phyloP scores from a whole-genome alignment of 2,329 filamentous ascomycete species.

The Tolypocladium cylindrosporum region DNA sequence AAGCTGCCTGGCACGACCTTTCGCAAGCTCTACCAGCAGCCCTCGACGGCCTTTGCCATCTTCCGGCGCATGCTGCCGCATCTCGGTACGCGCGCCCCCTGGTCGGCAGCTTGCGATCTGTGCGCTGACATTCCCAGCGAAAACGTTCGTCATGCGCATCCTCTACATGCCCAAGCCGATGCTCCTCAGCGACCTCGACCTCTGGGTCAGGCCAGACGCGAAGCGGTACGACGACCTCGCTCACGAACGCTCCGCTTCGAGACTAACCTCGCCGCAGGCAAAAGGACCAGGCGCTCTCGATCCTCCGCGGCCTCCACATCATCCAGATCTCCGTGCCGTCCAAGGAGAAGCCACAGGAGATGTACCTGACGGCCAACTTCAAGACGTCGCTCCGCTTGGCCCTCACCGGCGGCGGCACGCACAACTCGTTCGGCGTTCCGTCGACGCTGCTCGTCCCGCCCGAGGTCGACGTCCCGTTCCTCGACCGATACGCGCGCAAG shows the following conservation, averaged over 20 bases:
- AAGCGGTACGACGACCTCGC: slow-evolving; percentile 22
- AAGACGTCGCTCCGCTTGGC: slow-evolving; percentile 73
- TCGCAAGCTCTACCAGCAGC: slow-evolving; percentile 86
- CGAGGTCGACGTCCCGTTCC: slow-evolving; percentile 57
- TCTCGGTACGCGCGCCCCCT: slow-evolving; percentile 47
- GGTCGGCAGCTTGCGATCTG: not conserved
- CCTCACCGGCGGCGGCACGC: slow-evolving; percentile 75
- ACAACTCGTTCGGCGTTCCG: slow-evolving; percentile 85
- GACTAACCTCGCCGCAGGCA: slow-evolving; percentile 37
- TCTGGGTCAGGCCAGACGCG: slow-evolving; percentile 65
- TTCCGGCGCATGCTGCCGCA: slow-evolving; percentile 96
- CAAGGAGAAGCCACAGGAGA: slow-evolving; percentile 56
- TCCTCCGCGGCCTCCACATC: slow-evolving; percentile 81
- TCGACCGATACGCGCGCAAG: slow-evolving; percentile 76
- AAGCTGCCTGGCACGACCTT: slow-evolving; percentile 83
- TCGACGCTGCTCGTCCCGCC: slow-evolving; percentile 53
- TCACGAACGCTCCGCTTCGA: not conserved
- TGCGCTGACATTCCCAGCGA: slow-evolving; percentile 46
- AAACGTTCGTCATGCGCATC: slow-evolving; percentile 91
- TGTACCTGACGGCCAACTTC: slow-evolving; percentile 74
- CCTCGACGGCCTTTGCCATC: slow-evolving; percentile 87
- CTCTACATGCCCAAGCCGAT: slow-evolving; percentile 83
- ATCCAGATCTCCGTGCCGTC: slow-evolving; percentile 53
- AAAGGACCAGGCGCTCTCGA: slow-evolving; percentile 73
- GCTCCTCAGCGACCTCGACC: slow-evolving; percentile 68